A percentile compares a stretch with the other conserved stretches of the same genome.
These are phyloP conservation scores for Mortierella sp. DNA, from an alignment of 371 early-diverging fungal genomes.

Conservation along the genomic window DNA sequence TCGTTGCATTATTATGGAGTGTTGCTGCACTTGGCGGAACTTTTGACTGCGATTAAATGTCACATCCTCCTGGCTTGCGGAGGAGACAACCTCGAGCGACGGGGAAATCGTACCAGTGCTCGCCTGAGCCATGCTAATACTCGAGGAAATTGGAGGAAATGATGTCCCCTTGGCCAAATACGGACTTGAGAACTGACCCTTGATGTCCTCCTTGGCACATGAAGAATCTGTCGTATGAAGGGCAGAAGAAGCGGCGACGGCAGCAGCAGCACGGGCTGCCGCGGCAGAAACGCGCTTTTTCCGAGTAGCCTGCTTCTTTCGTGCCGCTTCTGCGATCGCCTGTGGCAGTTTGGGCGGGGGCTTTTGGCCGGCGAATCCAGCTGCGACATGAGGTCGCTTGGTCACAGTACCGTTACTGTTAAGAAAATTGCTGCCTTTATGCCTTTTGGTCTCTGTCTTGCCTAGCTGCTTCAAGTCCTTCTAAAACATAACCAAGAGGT, in stretches of 20 bases:
- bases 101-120: not conserved
- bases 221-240: not conserved
- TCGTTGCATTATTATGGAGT: slow-evolving; percentile 2
- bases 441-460: slow-evolving; percentile 15
- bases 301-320: slow-evolving; percentile 33
- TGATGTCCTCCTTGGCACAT: not conserved
- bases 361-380: slow-evolving; percentile 51
- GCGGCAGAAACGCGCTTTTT: slow-evolving; percentile 39
- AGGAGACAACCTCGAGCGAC: not conserved
- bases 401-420: slow-evolving; percentile 17
- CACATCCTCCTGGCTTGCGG: not conserved
- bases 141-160: not conserved
- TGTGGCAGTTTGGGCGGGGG: slow-evolving; percentile 55
- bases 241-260: not conserved
- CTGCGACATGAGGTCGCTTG: slow-evolving; percentile 53
- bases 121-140: not conserved
- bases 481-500: not conserved
- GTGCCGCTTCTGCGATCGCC: slow-evolving; percentile 45
- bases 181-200: too few species aligned
- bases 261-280: slow-evolving; percentile 10
- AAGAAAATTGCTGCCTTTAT: not conserved
- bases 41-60: not conserved
- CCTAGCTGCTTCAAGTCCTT: slow-evolving; percentile 17
- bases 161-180: slow-evolving; percentile 1
- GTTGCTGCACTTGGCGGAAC: not conserved